phyloP scores from a whole-genome alignment of 1,284 basidiomycete genomes.

The Boletellus deceptivus region DNA sequence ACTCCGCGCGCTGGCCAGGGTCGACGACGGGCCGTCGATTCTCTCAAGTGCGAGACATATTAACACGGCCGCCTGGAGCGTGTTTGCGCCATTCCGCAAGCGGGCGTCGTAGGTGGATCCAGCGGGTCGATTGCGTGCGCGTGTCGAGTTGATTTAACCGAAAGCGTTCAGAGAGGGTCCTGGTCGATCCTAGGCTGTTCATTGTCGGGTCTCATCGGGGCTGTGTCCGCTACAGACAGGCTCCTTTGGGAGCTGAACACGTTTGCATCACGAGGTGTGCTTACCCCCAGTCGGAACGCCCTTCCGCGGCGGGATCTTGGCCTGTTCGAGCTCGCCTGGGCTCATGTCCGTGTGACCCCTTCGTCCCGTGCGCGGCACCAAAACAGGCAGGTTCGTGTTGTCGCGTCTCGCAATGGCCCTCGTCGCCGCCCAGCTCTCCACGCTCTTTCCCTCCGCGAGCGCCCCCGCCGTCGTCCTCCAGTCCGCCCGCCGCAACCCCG shows the following conservation, averaged over 20 bases:
- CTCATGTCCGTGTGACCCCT: neutral
- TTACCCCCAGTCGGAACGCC: constrained; percentile 1
- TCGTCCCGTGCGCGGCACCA: constrained; percentile 7
- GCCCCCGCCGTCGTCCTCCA: constrained; percentile 54
- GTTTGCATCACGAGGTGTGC: constrained; percentile 20
- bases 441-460: constrained; percentile 53
- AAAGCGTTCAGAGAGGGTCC: neutral
- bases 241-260: constrained; percentile 22
- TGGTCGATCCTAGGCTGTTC: constrained; percentile 15
- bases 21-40: constrained; percentile 12
- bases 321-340: constrained; percentile 1
- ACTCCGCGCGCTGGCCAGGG: constrained; percentile 18
- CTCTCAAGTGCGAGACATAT: constrained; percentile 7
- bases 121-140: constrained; percentile 3
- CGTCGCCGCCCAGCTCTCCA: constrained; percentile 62
- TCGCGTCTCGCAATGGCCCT: constrained; percentile 38
- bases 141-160: constrained; percentile 3
- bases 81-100: constrained; percentile 20
- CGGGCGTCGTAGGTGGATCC: constrained; percentile 16
- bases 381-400: constrained; percentile 24
- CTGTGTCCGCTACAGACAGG: constrained; percentile 22
- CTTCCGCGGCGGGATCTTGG: neutral
- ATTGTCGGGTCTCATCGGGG: constrained; percentile 10
- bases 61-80: constrained; percentile 13
- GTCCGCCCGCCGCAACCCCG: constrained; percentile 54